Conservation (phyloP, 441 rosid species). For the Bocquillonia castaneifolia region DNA sequence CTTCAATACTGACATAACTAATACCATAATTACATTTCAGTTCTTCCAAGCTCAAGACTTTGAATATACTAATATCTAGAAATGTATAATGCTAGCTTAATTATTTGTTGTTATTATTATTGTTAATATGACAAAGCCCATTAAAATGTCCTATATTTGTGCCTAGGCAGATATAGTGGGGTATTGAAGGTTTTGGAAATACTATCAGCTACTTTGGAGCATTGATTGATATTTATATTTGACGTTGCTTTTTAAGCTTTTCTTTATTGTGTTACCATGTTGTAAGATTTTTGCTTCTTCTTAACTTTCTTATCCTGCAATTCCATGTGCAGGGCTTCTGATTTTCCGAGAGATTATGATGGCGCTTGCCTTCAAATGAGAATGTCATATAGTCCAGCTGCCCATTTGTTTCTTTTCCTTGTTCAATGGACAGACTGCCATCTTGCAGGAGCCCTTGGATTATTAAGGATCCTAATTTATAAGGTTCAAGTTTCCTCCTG, state of each 20-base stretch:
- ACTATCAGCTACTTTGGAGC: neutral
- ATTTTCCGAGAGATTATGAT: slow-evolving; percentile 51
- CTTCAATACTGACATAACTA: neutral
- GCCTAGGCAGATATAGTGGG: neutral
- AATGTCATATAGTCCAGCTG: slow-evolving; percentile 68
- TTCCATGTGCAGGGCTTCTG: slow-evolving; percentile 48
- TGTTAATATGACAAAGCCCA: no score
- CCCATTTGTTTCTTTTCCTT: slow-evolving; percentile 55
- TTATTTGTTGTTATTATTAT: no score
- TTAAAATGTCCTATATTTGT: no score
- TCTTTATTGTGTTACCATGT: neutral
- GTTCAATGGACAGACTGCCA: slow-evolving; percentile 72
- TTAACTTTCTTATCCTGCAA: slow-evolving; percentile 8
- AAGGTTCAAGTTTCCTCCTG: slow-evolving; percentile 36
- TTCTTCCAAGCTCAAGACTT: neutral
- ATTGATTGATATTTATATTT: neutral
- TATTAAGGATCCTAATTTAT: slow-evolving; percentile 56
- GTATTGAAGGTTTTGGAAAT: neutral
- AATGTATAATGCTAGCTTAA: neutral
- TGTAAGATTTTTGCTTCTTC: slow-evolving; percentile 2
- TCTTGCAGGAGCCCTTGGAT: slow-evolving; percentile 66
- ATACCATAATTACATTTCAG: neutral
- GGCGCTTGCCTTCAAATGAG: slow-evolving; percentile 73
- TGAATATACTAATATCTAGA: neutral
- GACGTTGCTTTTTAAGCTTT: neutral